These are phyloP conservation scores for Blastocystis sp. DNA, from an alignment of 352 stramenopile species.

Conservation along the genomic window DNA sequence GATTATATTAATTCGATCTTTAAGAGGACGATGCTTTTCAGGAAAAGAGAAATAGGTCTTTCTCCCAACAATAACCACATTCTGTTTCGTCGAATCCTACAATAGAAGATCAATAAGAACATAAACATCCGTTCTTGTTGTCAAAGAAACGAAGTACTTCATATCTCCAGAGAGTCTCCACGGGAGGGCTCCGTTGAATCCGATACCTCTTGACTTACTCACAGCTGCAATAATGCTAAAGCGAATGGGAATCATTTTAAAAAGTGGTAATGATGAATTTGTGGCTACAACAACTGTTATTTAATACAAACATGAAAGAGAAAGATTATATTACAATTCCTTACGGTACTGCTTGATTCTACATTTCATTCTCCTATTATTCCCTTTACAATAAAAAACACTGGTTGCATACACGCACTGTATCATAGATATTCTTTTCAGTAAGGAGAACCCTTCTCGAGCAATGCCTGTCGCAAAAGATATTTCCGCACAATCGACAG, in stretches of 20 bases:
- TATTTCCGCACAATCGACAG: constrained; percentile 34
- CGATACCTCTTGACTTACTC: constrained; percentile 79
- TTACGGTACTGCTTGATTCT: neutral
- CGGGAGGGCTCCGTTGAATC: constrained; percentile 77
- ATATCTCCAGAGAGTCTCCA: constrained; percentile 90
- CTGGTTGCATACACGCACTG: constrained; percentile 18
- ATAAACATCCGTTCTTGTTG: constrained; percentile 10
- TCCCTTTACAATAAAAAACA: neutral
- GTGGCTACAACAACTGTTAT: neutral
- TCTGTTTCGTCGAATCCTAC: constrained; percentile 67
- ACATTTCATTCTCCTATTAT: neutral
- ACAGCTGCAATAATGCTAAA: constrained; percentile 80
- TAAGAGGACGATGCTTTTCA: constrained; percentile 85
- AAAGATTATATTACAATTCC: neutral
- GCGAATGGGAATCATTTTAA: constrained; percentile 24
- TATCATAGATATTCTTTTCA: neutral
- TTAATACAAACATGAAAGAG: neutral
- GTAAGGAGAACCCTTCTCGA: neutral
- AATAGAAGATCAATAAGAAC: neutral
- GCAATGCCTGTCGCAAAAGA: constrained; percentile 32
- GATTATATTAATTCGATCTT: constrained; percentile 89
- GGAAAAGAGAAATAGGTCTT: constrained; percentile 99
- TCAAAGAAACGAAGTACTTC: constrained; percentile 87
- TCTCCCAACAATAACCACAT: constrained; percentile 98
- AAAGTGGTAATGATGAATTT: neutral